These are phyloP conservation scores for Colletotrichum salicis DNA, from an alignment of 2,329 filamentous ascomycete genomes.

Conservation along the genomic window DNA sequence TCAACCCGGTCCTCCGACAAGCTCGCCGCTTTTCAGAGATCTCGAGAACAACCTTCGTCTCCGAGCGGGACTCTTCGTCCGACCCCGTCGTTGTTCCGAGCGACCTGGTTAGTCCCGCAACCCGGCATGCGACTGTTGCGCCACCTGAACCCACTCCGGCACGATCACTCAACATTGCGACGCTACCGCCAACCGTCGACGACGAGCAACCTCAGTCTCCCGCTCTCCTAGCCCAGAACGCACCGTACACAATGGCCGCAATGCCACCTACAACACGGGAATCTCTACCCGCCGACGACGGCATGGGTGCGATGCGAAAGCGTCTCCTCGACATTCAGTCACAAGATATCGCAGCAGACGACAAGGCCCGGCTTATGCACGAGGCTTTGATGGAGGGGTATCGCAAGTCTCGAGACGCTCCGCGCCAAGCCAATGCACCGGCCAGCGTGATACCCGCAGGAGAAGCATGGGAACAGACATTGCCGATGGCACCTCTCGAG, in stretches of 20 bases:
- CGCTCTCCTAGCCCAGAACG: constrained; percentile 11
- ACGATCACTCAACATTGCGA: constrained; percentile 47
- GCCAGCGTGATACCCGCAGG: constrained; percentile 34
- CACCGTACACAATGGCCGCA: constrained; percentile 12
- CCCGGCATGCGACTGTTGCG: constrained; percentile 37
- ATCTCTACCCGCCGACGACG: constrained; percentile 78
- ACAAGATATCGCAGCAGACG: constrained; percentile 64
- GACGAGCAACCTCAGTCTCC: constrained; percentile 33
- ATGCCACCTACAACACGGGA: constrained; percentile 15
- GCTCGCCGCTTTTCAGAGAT: constrained; percentile 71
- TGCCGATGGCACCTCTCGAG: constrained; percentile 59
- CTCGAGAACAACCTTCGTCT: constrained; percentile 51
- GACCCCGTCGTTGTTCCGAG: constrained; percentile 39
- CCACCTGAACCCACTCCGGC: constrained; percentile 41
- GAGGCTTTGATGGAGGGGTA: constrained; percentile 77
- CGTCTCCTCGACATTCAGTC: constrained; percentile 77
- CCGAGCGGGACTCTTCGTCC: constrained; percentile 46
- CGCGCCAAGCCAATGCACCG: constrained; percentile 8
- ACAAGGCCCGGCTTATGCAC: constrained; percentile 80
- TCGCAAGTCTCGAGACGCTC: constrained; percentile 45
- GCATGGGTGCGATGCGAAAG: constrained; percentile 74
- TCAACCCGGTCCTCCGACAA: constrained; percentile 74
- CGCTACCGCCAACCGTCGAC: constrained; percentile 43
- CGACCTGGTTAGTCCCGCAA: constrained; percentile 39
- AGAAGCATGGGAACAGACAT: constrained; percentile 51